Conservation (phyloP, 495 filamentous ascomycete species). For the Neurospora cerealis region DNA sequence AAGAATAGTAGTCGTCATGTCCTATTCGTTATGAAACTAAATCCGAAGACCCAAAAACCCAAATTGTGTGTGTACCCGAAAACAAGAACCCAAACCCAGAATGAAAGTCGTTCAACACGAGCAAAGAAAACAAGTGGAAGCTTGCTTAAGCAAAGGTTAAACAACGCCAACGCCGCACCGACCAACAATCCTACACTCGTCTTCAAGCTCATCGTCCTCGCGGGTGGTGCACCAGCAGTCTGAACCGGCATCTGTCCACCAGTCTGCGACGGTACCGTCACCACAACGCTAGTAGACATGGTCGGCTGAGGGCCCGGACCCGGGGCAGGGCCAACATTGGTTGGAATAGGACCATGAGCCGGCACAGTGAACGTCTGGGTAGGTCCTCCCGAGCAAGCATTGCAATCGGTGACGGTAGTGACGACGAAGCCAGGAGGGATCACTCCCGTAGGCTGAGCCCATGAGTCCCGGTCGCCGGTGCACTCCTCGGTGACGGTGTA, state of each 20-base stretch:
- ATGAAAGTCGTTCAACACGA: not conserved
- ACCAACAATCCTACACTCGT: not conserved
- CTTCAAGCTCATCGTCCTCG: constrained; percentile 11
- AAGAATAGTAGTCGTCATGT: constrained; percentile 17
- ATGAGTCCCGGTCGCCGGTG: constrained; percentile 19
- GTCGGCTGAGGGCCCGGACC: not conserved
- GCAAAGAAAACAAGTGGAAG: not conserved
- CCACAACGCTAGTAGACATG: not conserved
- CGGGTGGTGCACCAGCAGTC: constrained; percentile 16
- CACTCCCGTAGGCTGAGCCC: constrained; percentile 6
- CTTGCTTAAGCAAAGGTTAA: not conserved
- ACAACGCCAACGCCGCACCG: not conserved
- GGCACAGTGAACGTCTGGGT: not conserved
- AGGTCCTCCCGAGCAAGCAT: not conserved
- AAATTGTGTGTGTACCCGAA: not conserved
- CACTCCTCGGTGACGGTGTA: constrained; percentile 38
- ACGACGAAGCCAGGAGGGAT: constrained; percentile 31
- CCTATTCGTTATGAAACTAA: not conserved
- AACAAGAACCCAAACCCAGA: not conserved
- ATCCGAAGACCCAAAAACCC: not conserved
- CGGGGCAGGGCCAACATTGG: not conserved
- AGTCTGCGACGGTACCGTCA: not conserved
- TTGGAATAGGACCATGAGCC: not conserved
- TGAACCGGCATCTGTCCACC: not conserved
- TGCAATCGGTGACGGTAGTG: constrained; percentile 18